These are phyloP conservation scores for Tranzscheliella williamsii DNA, from an alignment of 1,284 basidiomycete genomes.

Conservation along the genomic window DNA sequence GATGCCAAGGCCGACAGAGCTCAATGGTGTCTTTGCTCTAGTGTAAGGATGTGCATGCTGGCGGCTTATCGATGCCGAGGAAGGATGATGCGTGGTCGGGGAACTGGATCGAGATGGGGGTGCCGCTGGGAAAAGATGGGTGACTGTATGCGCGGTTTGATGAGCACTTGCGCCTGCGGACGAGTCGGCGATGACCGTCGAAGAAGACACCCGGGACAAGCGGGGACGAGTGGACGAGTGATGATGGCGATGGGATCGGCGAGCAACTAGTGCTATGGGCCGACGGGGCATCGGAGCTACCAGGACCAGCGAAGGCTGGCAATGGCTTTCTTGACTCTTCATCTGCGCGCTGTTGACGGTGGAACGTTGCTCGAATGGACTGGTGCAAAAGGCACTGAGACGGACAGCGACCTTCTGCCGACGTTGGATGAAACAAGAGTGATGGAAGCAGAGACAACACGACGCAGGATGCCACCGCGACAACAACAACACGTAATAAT, in stretches of 20 bases:
- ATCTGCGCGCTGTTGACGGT: neutral
- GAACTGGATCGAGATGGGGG: too few species aligned
- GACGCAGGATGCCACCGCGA: too few species aligned
- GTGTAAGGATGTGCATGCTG: constrained; percentile 19
- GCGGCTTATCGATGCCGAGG: constrained; percentile 1
- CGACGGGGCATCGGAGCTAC: constrained; percentile 36
- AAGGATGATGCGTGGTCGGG: too few species aligned
- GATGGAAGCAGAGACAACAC: too few species aligned
- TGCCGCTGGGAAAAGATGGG: too few species aligned
- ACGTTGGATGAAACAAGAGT: too few species aligned
- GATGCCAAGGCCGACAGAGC: constrained; percentile 11
- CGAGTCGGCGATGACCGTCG: neutral
- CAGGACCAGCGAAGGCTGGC: constrained; percentile 11
- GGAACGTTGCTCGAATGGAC: neutral
- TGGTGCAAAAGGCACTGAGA: too few species aligned
- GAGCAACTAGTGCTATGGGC: constrained; percentile 35
- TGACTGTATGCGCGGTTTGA: too few species aligned
- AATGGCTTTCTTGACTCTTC: neutral
- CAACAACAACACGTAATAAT: too few species aligned
- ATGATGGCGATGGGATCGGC: constrained; percentile 19
- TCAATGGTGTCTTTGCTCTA: constrained; percentile 17
- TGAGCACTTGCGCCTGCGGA: too few species aligned
- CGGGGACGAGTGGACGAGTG: constrained; percentile 10
- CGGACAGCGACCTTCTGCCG: too few species aligned
- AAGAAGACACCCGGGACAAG: constrained; percentile 7